Conservation (phyloP, 495 filamentous ascomycete genomes). For the Neurospora sublineolata region DNA sequence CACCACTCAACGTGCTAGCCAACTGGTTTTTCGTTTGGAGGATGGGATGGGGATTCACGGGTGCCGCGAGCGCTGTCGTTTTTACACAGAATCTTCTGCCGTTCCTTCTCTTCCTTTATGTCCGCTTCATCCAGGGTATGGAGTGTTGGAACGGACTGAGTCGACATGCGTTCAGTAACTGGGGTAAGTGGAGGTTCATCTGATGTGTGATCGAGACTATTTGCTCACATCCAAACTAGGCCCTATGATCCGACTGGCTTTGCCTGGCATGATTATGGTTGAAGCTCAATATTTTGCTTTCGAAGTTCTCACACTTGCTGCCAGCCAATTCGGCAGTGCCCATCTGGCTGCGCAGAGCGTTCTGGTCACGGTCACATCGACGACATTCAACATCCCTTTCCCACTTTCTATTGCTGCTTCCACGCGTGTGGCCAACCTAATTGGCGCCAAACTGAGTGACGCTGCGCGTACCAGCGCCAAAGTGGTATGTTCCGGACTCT, state of each 20-base stretch:
- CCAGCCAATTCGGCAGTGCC: conserved; percentile 53
- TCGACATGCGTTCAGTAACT: conserved; percentile 58
- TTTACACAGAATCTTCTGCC: conserved; percentile 78
- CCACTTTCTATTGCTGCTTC: conserved; percentile 42
- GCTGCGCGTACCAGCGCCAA: conserved; percentile 52
- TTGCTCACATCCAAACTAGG: conserved; percentile 5
- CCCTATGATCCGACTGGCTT: conserved; percentile 68
- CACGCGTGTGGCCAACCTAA: conserved; percentile 45
- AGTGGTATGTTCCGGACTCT: conserved; percentile 30
- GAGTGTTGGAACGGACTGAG: conserved; percentile 84
- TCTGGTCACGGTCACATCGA: conserved; percentile 32
- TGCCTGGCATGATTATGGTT: conserved; percentile 76
- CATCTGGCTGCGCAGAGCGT: conserved; percentile 47
- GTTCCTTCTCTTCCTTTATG: conserved; percentile 59
- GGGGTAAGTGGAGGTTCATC: conserved; percentile 35
- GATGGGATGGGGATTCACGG: conserved; percentile 67
- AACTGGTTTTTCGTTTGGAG: conserved; percentile 63
- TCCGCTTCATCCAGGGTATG: conserved; percentile 60
- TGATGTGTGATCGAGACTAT: not conserved
- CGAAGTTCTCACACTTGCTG: conserved; percentile 56
- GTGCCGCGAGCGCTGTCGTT: conserved; percentile 73
- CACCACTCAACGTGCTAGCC: conserved; percentile 53
- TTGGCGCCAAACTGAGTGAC: conserved; percentile 49
- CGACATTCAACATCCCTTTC: conserved; percentile 45
- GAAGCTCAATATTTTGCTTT: conserved; percentile 73